Conservation (phyloP, 345 rosid genomes). For the Brassica incana region DNA sequence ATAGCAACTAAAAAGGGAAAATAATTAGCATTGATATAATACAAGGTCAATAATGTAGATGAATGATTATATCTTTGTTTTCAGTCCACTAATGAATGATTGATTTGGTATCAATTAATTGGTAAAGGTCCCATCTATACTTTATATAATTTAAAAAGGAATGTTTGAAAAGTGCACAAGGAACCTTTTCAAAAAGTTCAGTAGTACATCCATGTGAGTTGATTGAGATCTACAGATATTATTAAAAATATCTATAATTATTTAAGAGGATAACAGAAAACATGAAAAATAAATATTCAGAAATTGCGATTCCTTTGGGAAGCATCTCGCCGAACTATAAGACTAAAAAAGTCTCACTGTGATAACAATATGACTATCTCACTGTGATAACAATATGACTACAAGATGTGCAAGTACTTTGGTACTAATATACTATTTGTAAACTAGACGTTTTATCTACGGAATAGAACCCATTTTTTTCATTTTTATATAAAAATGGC, state of each 20-base stretch:
- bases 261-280: not conserved
- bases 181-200: slow-evolving; percentile 27
- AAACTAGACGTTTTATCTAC: too few relatives aligned
- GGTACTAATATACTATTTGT: not conserved
- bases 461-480: too few relatives aligned
- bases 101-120: slow-evolving; percentile 14
- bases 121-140: slow-evolving; percentile 20
- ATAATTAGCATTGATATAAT: not conserved
- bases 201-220: slow-evolving; percentile 20
- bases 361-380: not conserved
- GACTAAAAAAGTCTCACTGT: slow-evolving; percentile 1
- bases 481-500: not conserved
- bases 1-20: not conserved
- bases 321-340: slow-evolving; percentile 23
- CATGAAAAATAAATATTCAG: not conserved
- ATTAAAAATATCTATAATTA: not conserved
- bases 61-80: slow-evolving; percentile 18
- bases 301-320: not conserved
- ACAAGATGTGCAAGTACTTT: not conserved
- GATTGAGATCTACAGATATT: slow-evolving; percentile 9
- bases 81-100: slow-evolving; percentile 13
- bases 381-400: not conserved
- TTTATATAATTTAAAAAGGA: slow-evolving; percentile 7
- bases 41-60: not conserved
- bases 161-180: slow-evolving; percentile 32